Evolutionary conservation across 768 basidiomycete species (phyloP).

Genomic region (Kwoniella heveanensis): DNA sequence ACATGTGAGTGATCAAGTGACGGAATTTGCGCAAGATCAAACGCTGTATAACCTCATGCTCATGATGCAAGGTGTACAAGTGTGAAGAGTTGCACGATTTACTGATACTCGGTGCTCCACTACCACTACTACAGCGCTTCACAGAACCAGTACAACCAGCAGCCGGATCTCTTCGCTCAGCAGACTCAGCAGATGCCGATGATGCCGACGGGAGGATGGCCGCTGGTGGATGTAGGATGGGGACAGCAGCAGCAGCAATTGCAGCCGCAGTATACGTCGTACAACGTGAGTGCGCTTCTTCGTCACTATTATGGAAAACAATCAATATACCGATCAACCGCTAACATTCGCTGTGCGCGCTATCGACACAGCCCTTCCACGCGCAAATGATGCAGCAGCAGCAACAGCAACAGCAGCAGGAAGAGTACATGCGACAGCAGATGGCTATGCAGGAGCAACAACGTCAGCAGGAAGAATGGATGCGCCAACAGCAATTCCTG

Average conservation of each 20-base stretch:
- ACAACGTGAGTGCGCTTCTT: slow-evolving; percentile 75
- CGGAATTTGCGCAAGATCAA: no score
- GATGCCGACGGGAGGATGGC: slow-evolving; percentile 48
- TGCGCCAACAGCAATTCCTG: slow-evolving; percentile 48
- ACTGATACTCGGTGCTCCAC: neutral
- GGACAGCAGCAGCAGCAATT: slow-evolving; percentile 74
- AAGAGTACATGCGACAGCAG: slow-evolving; percentile 60
- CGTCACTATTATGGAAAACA: no score
- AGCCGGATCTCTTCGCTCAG: slow-evolving; percentile 60
- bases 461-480: slow-evolving; percentile 56
- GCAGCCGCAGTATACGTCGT: slow-evolving; percentile 84
- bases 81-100: no score
- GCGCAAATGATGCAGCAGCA: slow-evolving; percentile 87
- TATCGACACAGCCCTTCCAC: slow-evolving; percentile 59
- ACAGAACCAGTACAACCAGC: slow-evolving; percentile 47
- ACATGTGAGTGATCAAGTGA: slow-evolving; percentile 71
- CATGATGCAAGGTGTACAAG: slow-evolving; percentile 8
- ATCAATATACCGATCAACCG: neutral
- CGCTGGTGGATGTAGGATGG: slow-evolving; percentile 50
- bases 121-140: slow-evolving; percentile 9
- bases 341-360: neutral
- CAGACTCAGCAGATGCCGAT: slow-evolving; percentile 59
- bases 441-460: slow-evolving; percentile 56
- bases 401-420: slow-evolving; percentile 58
- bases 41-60: no score